Percentiles rank a stretch among this genome's conserved stretches.
Conservation (phyloP, 2,329 filamentous ascomycete genomes). For the Gyromitra esculenta region DNA sequence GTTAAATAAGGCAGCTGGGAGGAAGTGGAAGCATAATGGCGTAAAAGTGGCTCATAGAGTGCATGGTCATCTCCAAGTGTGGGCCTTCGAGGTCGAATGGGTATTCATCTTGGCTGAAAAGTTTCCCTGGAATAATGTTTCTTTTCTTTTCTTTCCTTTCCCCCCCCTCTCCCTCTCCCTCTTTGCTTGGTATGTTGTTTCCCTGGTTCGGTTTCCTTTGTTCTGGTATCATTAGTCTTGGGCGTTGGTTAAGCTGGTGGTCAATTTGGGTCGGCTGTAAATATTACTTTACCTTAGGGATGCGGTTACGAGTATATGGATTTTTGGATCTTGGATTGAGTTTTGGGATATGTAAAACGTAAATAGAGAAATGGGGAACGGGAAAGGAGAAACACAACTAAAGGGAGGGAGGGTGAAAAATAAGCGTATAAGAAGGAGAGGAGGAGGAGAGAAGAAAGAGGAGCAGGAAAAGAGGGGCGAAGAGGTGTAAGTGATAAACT, state of each 20-base stretch:
- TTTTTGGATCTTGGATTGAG: conserved; percentile 21
- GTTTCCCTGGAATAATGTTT: background rate
- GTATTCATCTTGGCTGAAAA: conserved; percentile 4
- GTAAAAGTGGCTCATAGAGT: background rate
- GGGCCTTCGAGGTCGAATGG: background rate
- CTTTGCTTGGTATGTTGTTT: conserved; percentile 16
- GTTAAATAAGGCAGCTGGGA: background rate
- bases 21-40: background rate
- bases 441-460: conserved; percentile 58
- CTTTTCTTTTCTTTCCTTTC: background rate
- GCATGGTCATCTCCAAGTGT: background rate
- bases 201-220: conserved; percentile 30
- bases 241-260: conserved; percentile 41
- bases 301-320: conserved; percentile 20
- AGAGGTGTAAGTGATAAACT: conserved; percentile 14
- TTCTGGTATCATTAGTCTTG: conserved; percentile 43
- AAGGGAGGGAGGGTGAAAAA: background rate
- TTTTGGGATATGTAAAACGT: conserved; percentile 12
- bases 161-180: background rate
- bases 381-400: no score
- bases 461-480: background rate
- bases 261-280: conserved; percentile 36
- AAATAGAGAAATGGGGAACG: conserved; percentile 1
- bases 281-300: conserved; percentile 40
- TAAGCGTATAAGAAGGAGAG: background rate